Percentiles rank a stretch among this genome's conserved stretches.
phyloP scores from a whole-genome alignment of 2,329 filamentous ascomycete genomes.

The Fusarium stilboides region DNA sequence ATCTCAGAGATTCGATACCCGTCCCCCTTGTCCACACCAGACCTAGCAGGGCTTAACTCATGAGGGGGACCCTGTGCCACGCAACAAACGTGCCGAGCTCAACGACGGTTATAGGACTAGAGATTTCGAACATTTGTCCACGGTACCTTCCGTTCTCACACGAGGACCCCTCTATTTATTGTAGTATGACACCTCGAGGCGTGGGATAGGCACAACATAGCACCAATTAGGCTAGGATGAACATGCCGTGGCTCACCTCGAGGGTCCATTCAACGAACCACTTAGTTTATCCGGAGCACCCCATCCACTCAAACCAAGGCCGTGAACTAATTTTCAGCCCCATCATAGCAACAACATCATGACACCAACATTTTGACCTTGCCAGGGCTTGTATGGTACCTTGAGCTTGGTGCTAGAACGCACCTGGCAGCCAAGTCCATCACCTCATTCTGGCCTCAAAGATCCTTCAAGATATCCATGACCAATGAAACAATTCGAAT shows the following conservation, averaged over 20 bases:
- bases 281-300: not conserved
- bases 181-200: constrained; percentile 42
- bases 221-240: constrained; percentile 26
- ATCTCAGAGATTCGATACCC: constrained; percentile 28
- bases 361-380: constrained; percentile 26
- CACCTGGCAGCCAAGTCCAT: constrained; percentile 6
- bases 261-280: constrained; percentile 1
- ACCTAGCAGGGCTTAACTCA: not conserved
- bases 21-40: constrained; percentile 5
- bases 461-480: not conserved
- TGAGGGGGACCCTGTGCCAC: not conserved
- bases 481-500: constrained; percentile 10
- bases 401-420: not conserved
- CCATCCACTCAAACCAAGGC: constrained; percentile 1
- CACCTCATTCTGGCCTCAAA: constrained; percentile 30
- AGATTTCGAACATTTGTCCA: not conserved
- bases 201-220: constrained; percentile 13
- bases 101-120: constrained; percentile 10
- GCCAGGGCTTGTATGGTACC: not conserved
- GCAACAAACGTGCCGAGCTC: constrained; percentile 8
- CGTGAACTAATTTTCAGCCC: not conserved
- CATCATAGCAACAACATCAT: constrained; percentile 22
- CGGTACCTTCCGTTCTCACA: constrained; percentile 5
- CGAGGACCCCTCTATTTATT: not conserved
- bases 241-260: constrained; percentile 13